phyloP scores from a whole-genome alignment of 2,329 filamentous ascomycete genomes.

The Colletotrichum sp. region DNA sequence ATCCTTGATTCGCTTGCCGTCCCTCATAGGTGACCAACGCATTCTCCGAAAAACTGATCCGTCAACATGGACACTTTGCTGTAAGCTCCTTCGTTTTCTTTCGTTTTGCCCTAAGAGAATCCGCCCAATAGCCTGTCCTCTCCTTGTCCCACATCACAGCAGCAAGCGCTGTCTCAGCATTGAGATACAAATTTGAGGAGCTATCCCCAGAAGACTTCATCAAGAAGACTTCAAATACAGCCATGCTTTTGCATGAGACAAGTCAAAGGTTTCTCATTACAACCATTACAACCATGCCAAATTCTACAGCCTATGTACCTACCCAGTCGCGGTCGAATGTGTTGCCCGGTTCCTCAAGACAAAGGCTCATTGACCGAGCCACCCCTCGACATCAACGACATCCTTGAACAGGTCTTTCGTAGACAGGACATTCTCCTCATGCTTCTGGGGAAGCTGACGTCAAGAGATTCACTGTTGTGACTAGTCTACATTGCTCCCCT shows the following conservation, averaged over 20 bases:
- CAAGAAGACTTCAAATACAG: not conserved
- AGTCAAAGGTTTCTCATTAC: not conserved
- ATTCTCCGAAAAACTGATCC: not conserved
- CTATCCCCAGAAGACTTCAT: not conserved
- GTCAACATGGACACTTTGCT: conserved; percentile 33
- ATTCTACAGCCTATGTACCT: not conserved
- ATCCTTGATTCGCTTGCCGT: not conserved
- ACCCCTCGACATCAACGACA: not conserved
- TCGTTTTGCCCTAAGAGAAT: not conserved
- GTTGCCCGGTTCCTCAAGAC: not conserved
- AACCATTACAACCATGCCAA: not conserved
- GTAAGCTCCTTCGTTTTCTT: conserved; percentile 25
- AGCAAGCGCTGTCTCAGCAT: not conserved
- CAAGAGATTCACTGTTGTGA: not conserved
- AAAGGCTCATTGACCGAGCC: not conserved
- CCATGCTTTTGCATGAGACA: not conserved
- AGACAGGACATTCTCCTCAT: not conserved
- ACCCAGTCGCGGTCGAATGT: not conserved
- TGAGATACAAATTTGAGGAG: not conserved
- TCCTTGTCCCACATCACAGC: not conserved
- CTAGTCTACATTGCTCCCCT: not conserved
- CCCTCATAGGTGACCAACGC: not conserved
- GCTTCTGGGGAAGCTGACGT: not conserved
- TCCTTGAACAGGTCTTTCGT: not conserved
- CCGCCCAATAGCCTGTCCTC: not conserved